Evolutionary conservation across 176 grass and related monocot species (phyloP), one percentile per base, ranked within the genome.

Genomic region (Aegilops speltoides): DNA sequence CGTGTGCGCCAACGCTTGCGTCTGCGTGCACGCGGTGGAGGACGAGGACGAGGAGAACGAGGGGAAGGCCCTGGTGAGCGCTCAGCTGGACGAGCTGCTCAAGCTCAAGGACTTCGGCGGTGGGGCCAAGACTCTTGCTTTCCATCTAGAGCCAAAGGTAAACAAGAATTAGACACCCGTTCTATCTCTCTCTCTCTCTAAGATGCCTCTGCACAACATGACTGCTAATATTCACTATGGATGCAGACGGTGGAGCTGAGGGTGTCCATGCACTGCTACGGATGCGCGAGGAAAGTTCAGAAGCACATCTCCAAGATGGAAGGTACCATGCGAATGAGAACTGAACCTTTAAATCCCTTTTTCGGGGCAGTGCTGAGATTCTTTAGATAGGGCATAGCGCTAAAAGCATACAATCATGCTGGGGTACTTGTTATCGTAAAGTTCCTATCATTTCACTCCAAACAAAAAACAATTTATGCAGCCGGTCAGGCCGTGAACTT

Each of bases 291-390:
- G 83, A 96, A 99, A 86, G 92, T 99, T 73, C 86, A 99, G 73
- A 99, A 94, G 83, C 97, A 96, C 86, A 91, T 99, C 75, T 81
- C 97, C 34, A 99, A 91, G 89, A 96, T 99, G 97, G 97, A 99
- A 91, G 97, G 97, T 98, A 92, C 41, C 3, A 10, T 3, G 0
- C 9, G 41, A 43, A 10, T 23, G 82, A n/a, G 11, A 86, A 24
- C 50, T 81, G 12, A 63, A 80, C 76, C 57, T 63, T 65, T 36
- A 5, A 10, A 14, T 19, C 45, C 48, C 34, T 57, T 76, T 79
- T 76, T 66, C 41, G 9, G 82, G 45, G 24, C 32, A 34, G 56
- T 73, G 23, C 48, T 79, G 9, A 73, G 65, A 60, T 67, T 60
- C 66, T 43, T 86, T 40, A 41, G 11, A 12, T 67, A 81, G 26